Conservation (phyloP, 2,329 filamentous ascomycete species). For the Eurotiales sp. region DNA sequence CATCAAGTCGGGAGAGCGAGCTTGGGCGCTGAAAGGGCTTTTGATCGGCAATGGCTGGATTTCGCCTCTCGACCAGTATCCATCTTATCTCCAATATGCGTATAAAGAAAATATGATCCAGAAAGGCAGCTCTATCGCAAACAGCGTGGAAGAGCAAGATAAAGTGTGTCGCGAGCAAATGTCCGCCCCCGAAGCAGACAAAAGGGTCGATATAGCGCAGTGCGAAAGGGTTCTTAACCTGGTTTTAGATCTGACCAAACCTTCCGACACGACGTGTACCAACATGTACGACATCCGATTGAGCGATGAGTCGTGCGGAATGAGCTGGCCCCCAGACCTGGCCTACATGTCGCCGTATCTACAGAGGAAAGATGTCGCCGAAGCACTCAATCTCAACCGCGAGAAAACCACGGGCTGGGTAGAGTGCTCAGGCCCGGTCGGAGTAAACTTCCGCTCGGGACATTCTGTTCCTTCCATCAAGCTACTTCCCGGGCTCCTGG, state of each 20-base stretch:
- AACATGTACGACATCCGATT: constrained; percentile 98
- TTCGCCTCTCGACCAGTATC: constrained; percentile 83
- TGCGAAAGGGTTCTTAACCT: constrained; percentile 77
- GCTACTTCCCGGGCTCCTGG: constrained; percentile 73
- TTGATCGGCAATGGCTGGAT: constrained; percentile 99
- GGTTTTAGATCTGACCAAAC: constrained; percentile 64
- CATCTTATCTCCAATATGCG: constrained; percentile 75
- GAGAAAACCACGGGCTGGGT: constrained; percentile 85
- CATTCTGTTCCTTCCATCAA: constrained; percentile 70
- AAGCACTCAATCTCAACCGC: constrained; percentile 75
- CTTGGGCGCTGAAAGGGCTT: constrained; percentile 79
- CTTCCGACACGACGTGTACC: constrained; percentile 59
- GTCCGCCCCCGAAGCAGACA: constrained; percentile 55
- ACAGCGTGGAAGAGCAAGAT: constrained; percentile 65
- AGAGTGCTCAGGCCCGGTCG: constrained; percentile 81
- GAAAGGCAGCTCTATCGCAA: constrained; percentile 61
- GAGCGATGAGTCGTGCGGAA: constrained; percentile 75
- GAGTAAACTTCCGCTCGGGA: constrained; percentile 63
- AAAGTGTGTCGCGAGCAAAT: constrained; percentile 62
- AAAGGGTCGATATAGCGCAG: constrained; percentile 61
- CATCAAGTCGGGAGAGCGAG: constrained; percentile 29
- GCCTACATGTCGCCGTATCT: constrained; percentile 75
- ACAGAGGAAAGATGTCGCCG: constrained; percentile 70
- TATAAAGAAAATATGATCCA: constrained; percentile 71
- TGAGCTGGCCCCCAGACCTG: constrained; percentile 97